Evolutionary conservation across 2,329 filamentous ascomycete genomes (phyloP).

Genomic region (Venturia asperata): DNA sequence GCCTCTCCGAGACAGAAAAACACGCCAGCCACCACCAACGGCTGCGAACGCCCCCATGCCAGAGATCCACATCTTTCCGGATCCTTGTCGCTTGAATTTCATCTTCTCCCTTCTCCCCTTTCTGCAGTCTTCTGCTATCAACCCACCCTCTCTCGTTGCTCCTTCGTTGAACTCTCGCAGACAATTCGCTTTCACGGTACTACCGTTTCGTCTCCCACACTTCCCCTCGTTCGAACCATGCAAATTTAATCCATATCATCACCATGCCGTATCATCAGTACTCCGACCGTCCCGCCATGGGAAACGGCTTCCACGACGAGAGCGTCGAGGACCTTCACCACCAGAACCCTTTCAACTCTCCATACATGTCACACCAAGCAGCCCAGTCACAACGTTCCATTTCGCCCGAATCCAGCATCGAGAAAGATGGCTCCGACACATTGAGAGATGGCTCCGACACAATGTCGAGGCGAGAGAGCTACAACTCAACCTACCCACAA

Average conservation of each 20-base stretch:
- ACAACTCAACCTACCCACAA: slow-evolving; percentile 1
- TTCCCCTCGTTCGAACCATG: slow-evolving; percentile 8
- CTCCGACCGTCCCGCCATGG: neutral
- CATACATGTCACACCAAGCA: slow-evolving; percentile 1
- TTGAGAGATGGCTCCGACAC: slow-evolving; percentile 8
- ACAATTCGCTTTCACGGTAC: neutral
- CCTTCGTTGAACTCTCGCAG: neutral
- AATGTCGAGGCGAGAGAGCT: slow-evolving; percentile 2
- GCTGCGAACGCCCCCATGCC: neutral
- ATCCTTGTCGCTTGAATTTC: neutral
- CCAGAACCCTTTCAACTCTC: neutral
- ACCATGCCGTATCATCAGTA: neutral
- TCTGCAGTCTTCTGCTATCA: neutral
- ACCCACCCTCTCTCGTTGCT: neutral
- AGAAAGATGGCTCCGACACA: neutral
- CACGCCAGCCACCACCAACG: slow-evolving; percentile 10
- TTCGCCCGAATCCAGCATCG: slow-evolving; percentile 3
- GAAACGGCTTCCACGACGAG: neutral
- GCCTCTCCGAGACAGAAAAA: neutral
- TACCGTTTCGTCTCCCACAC: neutral
- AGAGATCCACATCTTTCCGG: neutral
- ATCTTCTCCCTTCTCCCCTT: neutral
- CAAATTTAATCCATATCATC: neutral
- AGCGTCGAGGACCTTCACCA: neutral
- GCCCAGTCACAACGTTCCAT: neutral